Percentiles rank a stretch among this genome's conserved stretches.
Conservation (phyloP, 352 stramenopile genomes). For the Peronosclerospora sorghi region DNA sequence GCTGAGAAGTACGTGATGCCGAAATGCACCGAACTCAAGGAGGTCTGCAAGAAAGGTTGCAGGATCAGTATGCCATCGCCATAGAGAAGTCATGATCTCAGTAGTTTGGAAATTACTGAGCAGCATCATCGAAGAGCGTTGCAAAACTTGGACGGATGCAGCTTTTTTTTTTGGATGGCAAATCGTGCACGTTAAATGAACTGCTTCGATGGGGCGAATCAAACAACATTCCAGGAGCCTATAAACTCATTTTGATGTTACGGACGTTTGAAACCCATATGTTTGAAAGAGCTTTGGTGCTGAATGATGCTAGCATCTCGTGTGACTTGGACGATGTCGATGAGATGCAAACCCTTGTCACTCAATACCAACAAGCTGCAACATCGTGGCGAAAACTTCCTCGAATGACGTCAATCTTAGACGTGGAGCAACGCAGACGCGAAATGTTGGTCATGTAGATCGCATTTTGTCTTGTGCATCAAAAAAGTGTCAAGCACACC, state of each 20-base stretch:
- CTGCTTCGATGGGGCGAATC: constrained; percentile 11
- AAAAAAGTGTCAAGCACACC: constrained; percentile 9
- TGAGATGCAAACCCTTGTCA: constrained; percentile 8
- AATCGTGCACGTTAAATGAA: constrained; percentile 2
- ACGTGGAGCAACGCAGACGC: too few relatives aligned
- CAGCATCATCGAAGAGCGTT: constrained; percentile 9
- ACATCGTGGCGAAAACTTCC: constrained; percentile 8
- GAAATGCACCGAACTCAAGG: not conserved
- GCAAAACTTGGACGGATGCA: constrained; percentile 9
- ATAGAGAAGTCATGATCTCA: not conserved
- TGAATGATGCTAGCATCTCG: not conserved
- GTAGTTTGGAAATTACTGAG: constrained; percentile 6
- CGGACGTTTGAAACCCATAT: constrained; percentile 26
- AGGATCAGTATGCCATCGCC: constrained; percentile 4
- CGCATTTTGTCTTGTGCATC: too few relatives aligned
- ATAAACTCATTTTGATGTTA: constrained; percentile 12
- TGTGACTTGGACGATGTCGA: constrained; percentile 2
- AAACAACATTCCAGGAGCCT: not conserved
- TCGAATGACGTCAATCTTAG: constrained; percentile 5
- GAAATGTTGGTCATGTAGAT: too few relatives aligned
- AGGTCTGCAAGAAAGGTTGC: constrained; percentile 4
- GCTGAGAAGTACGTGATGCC: constrained; percentile 3
- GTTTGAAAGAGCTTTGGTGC: constrained; percentile 3
- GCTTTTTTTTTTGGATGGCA: constrained; percentile 9
- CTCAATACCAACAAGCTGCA: constrained; percentile 5